Evolutionary conservation across 495 filamentous ascomycete genomes (phyloP), one percentile per base, ranked within the genome.

Genomic region (Paragyromitra xinjiangensis): DNA sequence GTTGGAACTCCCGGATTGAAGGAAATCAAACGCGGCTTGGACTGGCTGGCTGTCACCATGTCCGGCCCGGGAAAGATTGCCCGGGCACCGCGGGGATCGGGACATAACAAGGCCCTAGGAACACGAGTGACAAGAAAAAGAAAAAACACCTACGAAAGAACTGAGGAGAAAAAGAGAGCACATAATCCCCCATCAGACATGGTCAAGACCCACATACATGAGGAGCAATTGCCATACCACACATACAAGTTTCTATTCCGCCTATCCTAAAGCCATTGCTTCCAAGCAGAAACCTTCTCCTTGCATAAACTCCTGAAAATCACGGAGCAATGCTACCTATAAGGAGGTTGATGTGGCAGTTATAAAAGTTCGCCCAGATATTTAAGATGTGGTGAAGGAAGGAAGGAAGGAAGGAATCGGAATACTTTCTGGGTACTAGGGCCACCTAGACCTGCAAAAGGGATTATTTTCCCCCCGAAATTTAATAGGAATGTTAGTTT

Each of bases 81-180:
- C 72, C 39, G 65, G 73, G 11, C 24, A 72, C 48, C 29, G 51
- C 69, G 69, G 73, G 73, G 66, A 71, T 75, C 73, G 55, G 58
- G 45, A 51, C 14, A 39, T 64, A 45, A 9, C 48, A 72, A 64
- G 19, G 42, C 22, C 56, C 7, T 14, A 24, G 68, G n/a, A 71
- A 69, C 53, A 50, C 9, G 37, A 71, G 22, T 45, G 40, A 24
- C 37, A 62, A 69, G 16, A 62, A 50, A 72, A 59, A 66, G 24
- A 73, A 53, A 71, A 39, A 75, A 40, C 29, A 0, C 29, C 45
- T 16, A 22, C 66, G 48, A 73, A 45, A 45, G 59, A 34, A 34
- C 26, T 58, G 39, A 26, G 51, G 42, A 22, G 37, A 37, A 34
- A 48, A 11, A 19, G 66, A 65, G 67, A 44, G 19, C 70, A 73